Evolutionary conservation across 1,284 basidiomycete genomes (phyloP).

Genomic region (Tilletia setariae): DNA sequence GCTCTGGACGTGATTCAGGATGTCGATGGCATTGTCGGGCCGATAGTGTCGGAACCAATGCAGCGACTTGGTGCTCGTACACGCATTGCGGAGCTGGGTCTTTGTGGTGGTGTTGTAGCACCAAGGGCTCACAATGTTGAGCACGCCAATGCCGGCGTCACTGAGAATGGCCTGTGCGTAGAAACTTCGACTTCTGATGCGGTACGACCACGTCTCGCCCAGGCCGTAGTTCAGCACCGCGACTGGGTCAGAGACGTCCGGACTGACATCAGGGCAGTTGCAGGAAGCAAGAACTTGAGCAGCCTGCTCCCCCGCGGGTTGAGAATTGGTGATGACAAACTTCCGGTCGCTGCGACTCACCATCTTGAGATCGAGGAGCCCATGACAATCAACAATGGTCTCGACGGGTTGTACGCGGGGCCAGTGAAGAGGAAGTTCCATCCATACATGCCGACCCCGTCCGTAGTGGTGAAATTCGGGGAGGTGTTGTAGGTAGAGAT

Average conservation of each 20-base stretch:
- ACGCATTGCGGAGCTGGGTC: not conserved
- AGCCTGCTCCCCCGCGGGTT: no score
- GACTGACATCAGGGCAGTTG: no score
- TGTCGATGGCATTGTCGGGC: not conserved
- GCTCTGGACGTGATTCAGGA: not conserved
- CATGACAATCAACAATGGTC: not conserved
- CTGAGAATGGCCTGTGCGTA: not conserved
- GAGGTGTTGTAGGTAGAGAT: not conserved
- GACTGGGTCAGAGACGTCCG: no score
- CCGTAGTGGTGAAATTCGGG: not conserved
- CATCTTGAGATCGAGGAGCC: not conserved
- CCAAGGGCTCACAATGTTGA: not conserved
- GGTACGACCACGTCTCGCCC: not conserved
- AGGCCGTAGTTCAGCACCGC: no score
- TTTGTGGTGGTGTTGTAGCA: not conserved
- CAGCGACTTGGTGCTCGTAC: not conserved
- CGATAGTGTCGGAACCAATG: not conserved
- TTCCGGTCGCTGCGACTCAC: no score
- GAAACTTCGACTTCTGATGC: not conserved
- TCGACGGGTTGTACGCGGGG: not conserved
- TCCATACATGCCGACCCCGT: conserved; percentile 8
- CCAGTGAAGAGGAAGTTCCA: not conserved
- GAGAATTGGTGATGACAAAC: no score
- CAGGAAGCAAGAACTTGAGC: no score
- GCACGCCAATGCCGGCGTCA: not conserved